Evolutionary conservation across 192 early-diverging fungal genomes (phyloP).

Genomic region (Podila minutissima): DNA sequence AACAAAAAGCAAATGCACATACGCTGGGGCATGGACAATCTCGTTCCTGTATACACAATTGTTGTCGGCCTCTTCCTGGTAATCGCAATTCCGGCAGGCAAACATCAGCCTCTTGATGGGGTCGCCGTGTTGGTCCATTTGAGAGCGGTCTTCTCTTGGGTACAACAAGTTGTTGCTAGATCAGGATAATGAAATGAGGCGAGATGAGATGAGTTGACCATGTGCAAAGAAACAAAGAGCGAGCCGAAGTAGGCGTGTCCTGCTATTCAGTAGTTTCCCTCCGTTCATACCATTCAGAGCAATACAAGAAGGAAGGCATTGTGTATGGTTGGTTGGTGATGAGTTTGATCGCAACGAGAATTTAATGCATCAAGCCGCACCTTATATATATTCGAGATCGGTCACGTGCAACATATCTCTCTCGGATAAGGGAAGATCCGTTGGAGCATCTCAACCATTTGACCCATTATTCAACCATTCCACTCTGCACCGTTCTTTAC

Average conservation of each 20-base stretch:
- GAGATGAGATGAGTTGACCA: not conserved
- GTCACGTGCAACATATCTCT: no score
- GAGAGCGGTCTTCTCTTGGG: conserved; percentile 72
- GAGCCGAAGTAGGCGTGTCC: not conserved
- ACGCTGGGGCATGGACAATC: conserved; percentile 66
- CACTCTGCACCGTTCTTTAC: no score
- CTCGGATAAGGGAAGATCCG: no score
- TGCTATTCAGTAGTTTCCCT: not conserved
- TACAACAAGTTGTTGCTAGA: conserved; percentile 84
- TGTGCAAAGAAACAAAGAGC: not conserved
- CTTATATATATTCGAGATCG: not conserved
- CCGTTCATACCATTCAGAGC: conserved; percentile 61
- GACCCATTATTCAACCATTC: no score
- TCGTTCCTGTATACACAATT: conserved; percentile 81
- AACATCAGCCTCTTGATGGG: conserved; percentile 60
- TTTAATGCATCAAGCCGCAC: not conserved
- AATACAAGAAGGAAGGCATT: conserved; percentile 64
- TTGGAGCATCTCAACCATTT: no score
- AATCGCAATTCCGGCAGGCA: conserved; percentile 84
- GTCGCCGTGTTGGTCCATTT: conserved; percentile 28
- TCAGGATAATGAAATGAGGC: not conserved
- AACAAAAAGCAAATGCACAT: conserved; percentile 8
- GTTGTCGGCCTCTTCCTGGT: conserved; percentile 75
- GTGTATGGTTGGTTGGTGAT: conserved; percentile 2
- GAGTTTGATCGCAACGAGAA: not conserved